phyloP scores from a whole-genome alignment of 306 rosid genomes.

The Vicia sativa region DNA sequence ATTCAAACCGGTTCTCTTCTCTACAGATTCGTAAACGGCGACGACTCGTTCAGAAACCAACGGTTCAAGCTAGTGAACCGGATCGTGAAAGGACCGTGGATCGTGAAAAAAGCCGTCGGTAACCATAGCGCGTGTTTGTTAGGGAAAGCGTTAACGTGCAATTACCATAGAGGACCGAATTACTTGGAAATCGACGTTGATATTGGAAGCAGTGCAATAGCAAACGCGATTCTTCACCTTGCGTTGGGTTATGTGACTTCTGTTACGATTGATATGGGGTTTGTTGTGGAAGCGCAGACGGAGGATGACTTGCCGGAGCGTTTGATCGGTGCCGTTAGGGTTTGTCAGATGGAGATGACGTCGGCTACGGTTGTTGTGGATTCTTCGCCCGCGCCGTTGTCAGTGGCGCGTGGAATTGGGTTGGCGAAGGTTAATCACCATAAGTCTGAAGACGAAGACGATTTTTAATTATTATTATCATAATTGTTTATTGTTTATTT shows the following conservation, averaged over 20 bases:
- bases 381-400: not conserved
- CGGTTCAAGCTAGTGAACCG: slow-evolving; percentile 91
- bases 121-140: slow-evolving; percentile 78
- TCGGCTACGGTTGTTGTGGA: slow-evolving; percentile 57
- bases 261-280: slow-evolving; percentile 89
- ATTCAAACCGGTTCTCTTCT: slow-evolving; percentile 67
- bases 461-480: too few relatives aligned
- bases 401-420: slow-evolving; percentile 43
- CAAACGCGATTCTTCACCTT: slow-evolving; percentile 77
- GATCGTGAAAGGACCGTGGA: slow-evolving; percentile 97
- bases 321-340: slow-evolving; percentile 78
- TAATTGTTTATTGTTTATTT: not conserved
- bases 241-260: slow-evolving; percentile 81
- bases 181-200: slow-evolving; percentile 89
- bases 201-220: slow-evolving; percentile 84
- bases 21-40: slow-evolving; percentile 70
- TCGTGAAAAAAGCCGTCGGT: slow-evolving; percentile 82
- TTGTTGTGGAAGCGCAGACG: slow-evolving; percentile 79
- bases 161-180: slow-evolving; percentile 72
- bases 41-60: slow-evolving; percentile 74
- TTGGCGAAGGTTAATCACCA: slow-evolving; percentile 65
- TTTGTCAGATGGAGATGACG: slow-evolving; percentile 86
- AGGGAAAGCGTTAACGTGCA: slow-evolving; percentile 86
- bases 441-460: not conserved
- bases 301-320: slow-evolving; percentile 88